Conservation (phyloP, 257 asterid species). For the Nicotiana knightiana region DNA sequence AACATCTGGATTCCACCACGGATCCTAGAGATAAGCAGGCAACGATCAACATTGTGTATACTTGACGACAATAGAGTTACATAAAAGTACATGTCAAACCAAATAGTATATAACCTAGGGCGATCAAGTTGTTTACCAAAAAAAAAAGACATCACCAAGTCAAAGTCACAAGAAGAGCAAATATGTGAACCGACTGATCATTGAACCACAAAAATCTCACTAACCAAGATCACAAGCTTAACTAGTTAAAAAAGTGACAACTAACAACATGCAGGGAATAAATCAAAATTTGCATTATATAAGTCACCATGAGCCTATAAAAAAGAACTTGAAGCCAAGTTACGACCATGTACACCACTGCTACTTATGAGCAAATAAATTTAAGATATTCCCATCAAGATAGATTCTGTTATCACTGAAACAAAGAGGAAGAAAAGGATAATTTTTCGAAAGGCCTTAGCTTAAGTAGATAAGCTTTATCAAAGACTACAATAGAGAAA, state of each 20-base stretch:
- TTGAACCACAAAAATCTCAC: neutral
- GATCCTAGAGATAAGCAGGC: slow-evolving; percentile 52
- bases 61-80: neutral
- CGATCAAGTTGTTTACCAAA: neutral
- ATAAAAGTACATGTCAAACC: neutral
- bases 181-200: neutral
- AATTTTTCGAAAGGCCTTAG: neutral
- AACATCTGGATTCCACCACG: slow-evolving; percentile 99
- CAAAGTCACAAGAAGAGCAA: neutral
- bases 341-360: neutral
- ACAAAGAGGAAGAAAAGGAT: neutral
- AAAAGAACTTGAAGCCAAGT: neutral
- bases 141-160: neutral
- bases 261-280: neutral
- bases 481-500: neutral
- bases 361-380: neutral
- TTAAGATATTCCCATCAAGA: neutral
- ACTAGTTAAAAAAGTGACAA: neutral
- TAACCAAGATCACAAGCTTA: neutral
- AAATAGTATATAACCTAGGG: neutral
- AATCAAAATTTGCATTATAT: neutral
- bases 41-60: neutral
- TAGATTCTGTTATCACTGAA: neutral
- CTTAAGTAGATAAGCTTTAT: neutral
- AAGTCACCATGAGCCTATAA: neutral